These are phyloP conservation scores for Macrolepiota dolichaula DNA, from an alignment of 768 basidiomycete species.

Conservation along the genomic window DNA sequence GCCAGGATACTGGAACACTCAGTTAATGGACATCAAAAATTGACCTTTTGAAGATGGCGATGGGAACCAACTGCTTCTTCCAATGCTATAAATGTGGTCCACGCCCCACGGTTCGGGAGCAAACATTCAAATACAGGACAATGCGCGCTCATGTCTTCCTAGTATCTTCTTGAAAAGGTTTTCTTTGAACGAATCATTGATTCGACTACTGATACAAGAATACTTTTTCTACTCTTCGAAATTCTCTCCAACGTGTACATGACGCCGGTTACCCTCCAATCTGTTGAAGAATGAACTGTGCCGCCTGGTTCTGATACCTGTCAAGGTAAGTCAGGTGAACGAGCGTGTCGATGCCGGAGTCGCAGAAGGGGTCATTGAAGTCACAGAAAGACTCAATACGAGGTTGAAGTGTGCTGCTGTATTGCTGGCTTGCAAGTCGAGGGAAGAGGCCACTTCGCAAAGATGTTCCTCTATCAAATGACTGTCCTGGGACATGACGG, in stretches of 20 bases:
- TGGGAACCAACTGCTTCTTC: background rate
- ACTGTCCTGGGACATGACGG: constrained; percentile 22
- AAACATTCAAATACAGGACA: background rate
- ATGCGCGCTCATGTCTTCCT: background rate
- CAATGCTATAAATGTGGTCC: too few species aligned
- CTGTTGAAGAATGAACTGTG: constrained; percentile 22
- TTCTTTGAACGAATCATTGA: background rate
- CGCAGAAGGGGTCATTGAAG: constrained; percentile 26
- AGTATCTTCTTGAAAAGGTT: background rate
- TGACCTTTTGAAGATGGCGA: background rate
- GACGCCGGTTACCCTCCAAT: constrained; percentile 21
- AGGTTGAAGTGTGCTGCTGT: constrained; percentile 21
- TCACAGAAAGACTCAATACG: constrained; percentile 25
- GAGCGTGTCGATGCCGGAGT: constrained; percentile 18
- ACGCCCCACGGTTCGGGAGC: background rate
- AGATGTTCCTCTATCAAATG: constrained; percentile 24
- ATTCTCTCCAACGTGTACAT: background rate
- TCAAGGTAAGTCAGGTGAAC: constrained; percentile 24
- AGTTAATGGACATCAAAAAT: background rate
- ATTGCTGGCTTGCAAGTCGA: constrained; percentile 18
- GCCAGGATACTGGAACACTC: background rate
- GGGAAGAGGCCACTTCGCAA: constrained; percentile 18
- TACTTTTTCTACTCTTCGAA: background rate
- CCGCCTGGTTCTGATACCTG: constrained; percentile 23
- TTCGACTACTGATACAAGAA: background rate